Evolutionary conservation across 2,329 filamentous ascomycete species (phyloP), one percentile per base, ranked within the genome.

Genomic region (Colletotrichum chlorophyti): DNA sequence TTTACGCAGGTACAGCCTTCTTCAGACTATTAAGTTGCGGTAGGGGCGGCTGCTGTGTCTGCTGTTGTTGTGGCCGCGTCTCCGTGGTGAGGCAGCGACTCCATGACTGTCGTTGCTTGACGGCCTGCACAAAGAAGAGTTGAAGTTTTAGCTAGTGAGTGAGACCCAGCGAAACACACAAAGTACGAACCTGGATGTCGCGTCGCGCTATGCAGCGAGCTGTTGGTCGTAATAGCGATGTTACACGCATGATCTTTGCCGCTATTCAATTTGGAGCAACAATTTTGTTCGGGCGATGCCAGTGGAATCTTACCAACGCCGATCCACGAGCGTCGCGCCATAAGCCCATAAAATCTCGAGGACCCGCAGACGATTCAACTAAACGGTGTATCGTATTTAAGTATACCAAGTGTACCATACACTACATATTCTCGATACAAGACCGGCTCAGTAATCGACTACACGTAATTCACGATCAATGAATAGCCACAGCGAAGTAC

Each of bases 241-340:
- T 45, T 46, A 40, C 26, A 19, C 57, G 57, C 57, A 60, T 60
- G 14, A 38, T 51, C 26, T 41, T 31, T 29, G 45, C 40, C 26
- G 17, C 12, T 29, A 29, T 49, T 29, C n/a, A 12, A 21, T 6
- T 29, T 19, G 14, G 21, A 51, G 12, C 23, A 14, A 4, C 6
- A 27, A 14, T 32, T 9, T 17, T 23, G 8, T 31, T 21, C 7
- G 24, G 12, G 10, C 10, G 8, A 45, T 12, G 14, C 19, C 17
- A 23, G 9, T 9, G 31, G 26, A 29, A 31, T 23, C 12, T 8
- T 21, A 38, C 24, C 14, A n/a, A n/a, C n/a, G n/a, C n/a, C n/a
- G n/a, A n/a, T n/a, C n/a, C n/a, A n/a, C n/a, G n/a, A n/a, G n/a
- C n/a, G n/a, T n/a, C n/a, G n/a, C n/a, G n/a, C n/a, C n/a, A n/a